Percentiles rank a stretch among this genome's conserved stretches.
Evolutionary conservation across 2,329 filamentous ascomycete genomes (phyloP).

Genomic region (Beauveria brongniartii): DNA sequence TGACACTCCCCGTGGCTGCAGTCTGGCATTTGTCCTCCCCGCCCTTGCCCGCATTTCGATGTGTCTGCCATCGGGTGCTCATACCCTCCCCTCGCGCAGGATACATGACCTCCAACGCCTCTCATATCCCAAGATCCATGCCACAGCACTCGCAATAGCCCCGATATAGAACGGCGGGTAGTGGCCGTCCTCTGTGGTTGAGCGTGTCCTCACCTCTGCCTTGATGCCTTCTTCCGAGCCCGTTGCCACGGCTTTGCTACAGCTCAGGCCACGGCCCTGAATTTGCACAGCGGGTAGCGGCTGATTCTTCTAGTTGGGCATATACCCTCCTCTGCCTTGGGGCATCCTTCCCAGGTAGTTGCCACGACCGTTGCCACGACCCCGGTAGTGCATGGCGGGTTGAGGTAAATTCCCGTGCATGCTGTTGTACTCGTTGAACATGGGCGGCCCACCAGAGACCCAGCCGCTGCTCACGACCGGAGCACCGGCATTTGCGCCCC

Average conservation of each 20-base stretch:
- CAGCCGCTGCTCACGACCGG: slow-evolving; percentile 8
- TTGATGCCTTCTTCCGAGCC: background rate
- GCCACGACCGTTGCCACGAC: background rate
- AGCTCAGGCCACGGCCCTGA: background rate
- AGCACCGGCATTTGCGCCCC: background rate
- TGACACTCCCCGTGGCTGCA: too few species aligned
- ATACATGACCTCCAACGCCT: too few species aligned
- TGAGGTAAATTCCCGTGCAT: background rate
- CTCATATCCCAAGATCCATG: too few species aligned
- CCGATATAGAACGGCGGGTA: too few species aligned
- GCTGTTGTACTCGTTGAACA: slow-evolving; percentile 2
- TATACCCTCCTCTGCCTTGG: background rate
- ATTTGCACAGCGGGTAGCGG: background rate
- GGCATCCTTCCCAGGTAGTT: background rate
- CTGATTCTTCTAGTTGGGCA: background rate
- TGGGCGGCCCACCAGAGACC: background rate
- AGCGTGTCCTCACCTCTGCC: too few species aligned
- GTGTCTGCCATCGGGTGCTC: too few species aligned
- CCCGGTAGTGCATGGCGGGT: background rate
- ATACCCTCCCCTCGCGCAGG: too few species aligned
- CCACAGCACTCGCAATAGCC: too few species aligned
- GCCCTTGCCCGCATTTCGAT: background rate
- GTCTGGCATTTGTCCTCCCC: background rate
- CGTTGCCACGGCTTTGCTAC: too few species aligned
- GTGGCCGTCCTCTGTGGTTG: too few species aligned